Evolutionary conservation across 1,284 basidiomycete genomes (phyloP), one percentile per base, ranked within the genome.

Genomic region (Cutaneotrichosporon sp.): DNA sequence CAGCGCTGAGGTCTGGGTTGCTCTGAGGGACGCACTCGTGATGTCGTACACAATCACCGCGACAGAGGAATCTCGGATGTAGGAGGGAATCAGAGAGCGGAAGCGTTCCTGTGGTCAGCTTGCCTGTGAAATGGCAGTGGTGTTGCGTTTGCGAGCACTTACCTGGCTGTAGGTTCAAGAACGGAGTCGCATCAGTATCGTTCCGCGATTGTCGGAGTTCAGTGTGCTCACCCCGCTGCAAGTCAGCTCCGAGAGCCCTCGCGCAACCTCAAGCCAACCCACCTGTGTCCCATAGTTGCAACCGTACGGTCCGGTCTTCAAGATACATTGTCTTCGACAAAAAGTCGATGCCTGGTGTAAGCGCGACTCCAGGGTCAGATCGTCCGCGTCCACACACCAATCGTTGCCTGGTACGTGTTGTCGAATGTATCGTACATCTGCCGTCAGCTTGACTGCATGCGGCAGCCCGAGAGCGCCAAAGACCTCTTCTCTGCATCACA

Each of bases 351-450:
- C 96, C 72, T 74, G 52, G 11, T 12, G 33, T 49, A 42, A 43
- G 35, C 20, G n/a, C n/a, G n/a, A n/a, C n/a, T n/a, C n/a, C n/a
- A n/a, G n/a, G n/a, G n/a, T n/a, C n/a, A n/a, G n/a, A n/a, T n/a
- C n/a, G n/a, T 17, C 8, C 12, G 46, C 24, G 14, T 31, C 29
- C 8, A 29, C 59, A 12, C 46, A 71, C 71, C 96, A 71, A 99
- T 99, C 12, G 96, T 99, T 12, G 96, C 96, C 76, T 99, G 96
- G 75, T 99, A 99, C 42, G 94, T 98, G 76, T 96, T 97, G 80
- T 99, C 96, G 74, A 99, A 99, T 0, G 96, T 97, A 77, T 98
- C 96, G 75, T 98, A 99, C 94, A 97, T 97, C 90, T 92, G 66
- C 11, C 9, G 51, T 61, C 46, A 62, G 62, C 46, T 5, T 6